Base-by-base conservation (phyloP, 306 rosid genomes). In the Trichosanthes truncata region DNA sequence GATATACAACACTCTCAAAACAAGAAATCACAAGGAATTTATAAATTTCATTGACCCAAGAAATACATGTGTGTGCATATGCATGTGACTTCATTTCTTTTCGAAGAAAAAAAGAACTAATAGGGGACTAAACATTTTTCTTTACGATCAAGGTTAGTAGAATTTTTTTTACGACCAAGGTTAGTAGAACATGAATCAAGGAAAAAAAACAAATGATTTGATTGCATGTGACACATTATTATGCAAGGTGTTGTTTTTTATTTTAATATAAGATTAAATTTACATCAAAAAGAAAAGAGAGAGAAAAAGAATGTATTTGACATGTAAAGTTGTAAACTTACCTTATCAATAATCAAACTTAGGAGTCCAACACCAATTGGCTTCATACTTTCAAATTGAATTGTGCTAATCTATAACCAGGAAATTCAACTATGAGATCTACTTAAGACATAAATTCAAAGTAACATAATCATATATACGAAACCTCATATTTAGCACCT, bases 351-450 rank as follows among this genome's bases (percentile, higher is more conserved):
- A 77, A 95, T 90, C 59, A 90, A 84, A 76, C 96, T 89, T 76
- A 95, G 91, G 83, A 95, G 97, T 74, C 89, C 78, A 55, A 95
- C 96, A 9, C 98, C 98, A 85, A 95, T 89, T 55, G 97, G 97
- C 88, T 86, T 96, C 97, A 95, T 90, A 90, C 79, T 88, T 89
- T 95, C 98, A 83, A 95, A 95, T 81, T 95, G 98, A 82, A 91
- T 89, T 21, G 97, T 95, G 90, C 98, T 92, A 74, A 95, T 95
- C 98, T 95, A 91, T 60, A 45, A 80, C 59, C 55, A 72, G 56
- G 48, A 55, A 29, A 59, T 17, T 84, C 67, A 82, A 49, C 36
- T 59, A 61, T 78, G 48, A 84, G 56, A 76, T 11, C 74, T 59
- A 82, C 73, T 46, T 59, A 12, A 49, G 61, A 67, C 77, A 61